Conservation (phyloP, 352 stramenopile genomes). For the Elongisporangium undulatum region DNA sequence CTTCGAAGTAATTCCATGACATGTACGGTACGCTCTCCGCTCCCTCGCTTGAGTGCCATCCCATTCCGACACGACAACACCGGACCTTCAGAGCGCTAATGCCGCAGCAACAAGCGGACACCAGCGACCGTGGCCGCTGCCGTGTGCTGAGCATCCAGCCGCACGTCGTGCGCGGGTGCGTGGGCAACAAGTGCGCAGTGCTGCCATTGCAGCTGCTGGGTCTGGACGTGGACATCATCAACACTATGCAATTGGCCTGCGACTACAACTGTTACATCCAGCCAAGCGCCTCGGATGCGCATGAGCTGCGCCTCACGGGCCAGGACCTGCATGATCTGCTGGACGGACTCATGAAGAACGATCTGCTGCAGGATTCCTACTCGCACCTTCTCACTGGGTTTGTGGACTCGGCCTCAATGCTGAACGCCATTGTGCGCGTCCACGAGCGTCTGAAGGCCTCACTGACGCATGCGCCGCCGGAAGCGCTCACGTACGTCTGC, state of each 20-base stretch:
- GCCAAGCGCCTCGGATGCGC: slow-evolving; percentile 44
- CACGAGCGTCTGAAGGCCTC: slow-evolving; percentile 51
- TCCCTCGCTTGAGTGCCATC: not conserved
- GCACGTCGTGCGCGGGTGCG: slow-evolving; percentile 84
- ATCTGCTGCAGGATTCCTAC: slow-evolving; percentile 60
- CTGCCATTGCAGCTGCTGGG: slow-evolving; percentile 83
- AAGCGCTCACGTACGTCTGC: slow-evolving; percentile 70
- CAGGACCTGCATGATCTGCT: slow-evolving; percentile 77
- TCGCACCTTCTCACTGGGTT: slow-evolving; percentile 83
- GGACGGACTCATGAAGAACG: slow-evolving; percentile 70
- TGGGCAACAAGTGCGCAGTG: slow-evolving; percentile 85
- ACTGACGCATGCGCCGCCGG: slow-evolving; percentile 37
- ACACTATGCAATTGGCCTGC: slow-evolving; percentile 81
- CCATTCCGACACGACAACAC: not conserved
- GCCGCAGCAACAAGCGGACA: too few species aligned
- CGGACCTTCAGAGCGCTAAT: not conserved
- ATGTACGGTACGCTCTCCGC: too few species aligned
- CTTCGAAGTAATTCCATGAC: too few species aligned
- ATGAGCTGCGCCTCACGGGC: slow-evolving; percentile 36
- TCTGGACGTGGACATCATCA: slow-evolving; percentile 86
- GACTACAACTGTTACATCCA: slow-evolving; percentile 83
- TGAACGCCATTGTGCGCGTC: slow-evolving; percentile 68
- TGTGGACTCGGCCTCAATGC: slow-evolving; percentile 61
- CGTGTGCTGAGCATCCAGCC: slow-evolving; percentile 87
- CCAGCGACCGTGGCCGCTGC: slow-evolving; percentile 8